These are phyloP conservation scores for Galeopsis tetrahit DNA, from an alignment of 257 asterid genomes.

Conservation along the genomic window DNA sequence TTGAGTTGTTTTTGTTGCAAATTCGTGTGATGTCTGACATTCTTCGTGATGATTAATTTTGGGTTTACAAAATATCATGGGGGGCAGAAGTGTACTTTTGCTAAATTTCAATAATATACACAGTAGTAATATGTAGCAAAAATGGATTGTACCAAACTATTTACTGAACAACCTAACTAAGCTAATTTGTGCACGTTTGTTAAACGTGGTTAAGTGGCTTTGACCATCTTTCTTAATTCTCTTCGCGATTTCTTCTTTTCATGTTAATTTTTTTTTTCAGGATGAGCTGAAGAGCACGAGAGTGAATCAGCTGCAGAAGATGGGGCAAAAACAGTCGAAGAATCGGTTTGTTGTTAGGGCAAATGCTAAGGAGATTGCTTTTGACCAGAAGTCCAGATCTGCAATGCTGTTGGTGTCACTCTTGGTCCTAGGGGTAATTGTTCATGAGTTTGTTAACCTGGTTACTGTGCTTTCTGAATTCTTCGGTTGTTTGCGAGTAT, in stretches of 20 bases:
- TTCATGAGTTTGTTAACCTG: background rate
- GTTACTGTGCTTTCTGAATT: background rate
- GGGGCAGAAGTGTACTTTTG: too few species aligned
- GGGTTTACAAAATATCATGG: too few species aligned
- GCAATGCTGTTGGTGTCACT: slow-evolving; percentile 93
- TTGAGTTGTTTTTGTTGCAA: too few species aligned
- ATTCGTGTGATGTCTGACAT: too few species aligned
- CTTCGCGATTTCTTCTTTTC: background rate
- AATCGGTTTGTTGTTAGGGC: slow-evolving; percentile 77
- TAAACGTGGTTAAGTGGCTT: too few species aligned
- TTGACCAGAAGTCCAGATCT: slow-evolving; percentile 83
- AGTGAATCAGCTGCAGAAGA: slow-evolving; percentile 62
- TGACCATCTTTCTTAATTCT: background rate
- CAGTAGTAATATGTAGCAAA: too few species aligned
- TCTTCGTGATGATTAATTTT: too few species aligned
- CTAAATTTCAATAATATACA: too few species aligned
- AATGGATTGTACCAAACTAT: too few species aligned
- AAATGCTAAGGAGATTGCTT: slow-evolving; percentile 89
- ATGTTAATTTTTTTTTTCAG: slow-evolving; percentile 35
- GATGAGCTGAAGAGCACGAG: slow-evolving; percentile 59
- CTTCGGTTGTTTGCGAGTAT: background rate
- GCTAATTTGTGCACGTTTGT: too few species aligned
- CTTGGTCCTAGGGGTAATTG: slow-evolving; percentile 91
- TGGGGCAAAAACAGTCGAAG: slow-evolving; percentile 58
- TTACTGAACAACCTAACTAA: too few species aligned